These are phyloP conservation scores for Coniochaeta prunicola DNA, from an alignment of 2,329 filamentous ascomycete genomes.

Conservation along the genomic window DNA sequence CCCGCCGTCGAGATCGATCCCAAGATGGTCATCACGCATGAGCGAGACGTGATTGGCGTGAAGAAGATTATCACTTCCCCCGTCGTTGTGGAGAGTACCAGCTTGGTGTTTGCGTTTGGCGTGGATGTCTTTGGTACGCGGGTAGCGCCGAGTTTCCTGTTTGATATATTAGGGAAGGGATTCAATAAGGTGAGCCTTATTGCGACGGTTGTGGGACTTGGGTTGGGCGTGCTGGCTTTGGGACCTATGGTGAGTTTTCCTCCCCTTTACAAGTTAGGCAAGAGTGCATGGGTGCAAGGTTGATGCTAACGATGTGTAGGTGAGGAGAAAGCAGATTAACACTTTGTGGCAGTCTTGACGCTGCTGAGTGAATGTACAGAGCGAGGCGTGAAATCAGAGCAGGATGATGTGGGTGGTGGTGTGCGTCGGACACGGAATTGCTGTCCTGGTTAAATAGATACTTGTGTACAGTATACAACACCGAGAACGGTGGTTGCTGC, in stretches of 20 bases:
- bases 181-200: slow-evolving; percentile 89
- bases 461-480: not conserved
- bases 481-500: no score
- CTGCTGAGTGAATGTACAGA: not conserved
- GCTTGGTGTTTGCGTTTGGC: slow-evolving; percentile 80
- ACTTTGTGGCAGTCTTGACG: slow-evolving; percentile 19
- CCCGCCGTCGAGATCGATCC: slow-evolving; percentile 80
- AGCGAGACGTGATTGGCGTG: slow-evolving; percentile 73
- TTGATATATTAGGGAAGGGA: slow-evolving; percentile 87
- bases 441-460: not conserved
- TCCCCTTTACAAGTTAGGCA: not conserved
- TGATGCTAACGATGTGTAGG: slow-evolving; percentile 6
- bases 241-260: slow-evolving; percentile 70
- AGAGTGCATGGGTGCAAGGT: not conserved
- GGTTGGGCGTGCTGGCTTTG: slow-evolving; percentile 67
- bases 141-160: slow-evolving; percentile 78
- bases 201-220: slow-evolving; percentile 73
- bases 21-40: slow-evolving; percentile 71
- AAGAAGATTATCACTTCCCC: slow-evolving; percentile 66
- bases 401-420: not conserved
- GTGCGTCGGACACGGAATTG: not conserved
- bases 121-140: slow-evolving; percentile 83
- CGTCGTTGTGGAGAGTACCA: slow-evolving; percentile 84
- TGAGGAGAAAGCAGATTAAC: slow-evolving; percentile 41
- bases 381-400: not conserved